These are phyloP conservation scores for Trichoderma oligosporum DNA, from an alignment of 2,329 filamentous ascomycete genomes.

Conservation along the genomic window DNA sequence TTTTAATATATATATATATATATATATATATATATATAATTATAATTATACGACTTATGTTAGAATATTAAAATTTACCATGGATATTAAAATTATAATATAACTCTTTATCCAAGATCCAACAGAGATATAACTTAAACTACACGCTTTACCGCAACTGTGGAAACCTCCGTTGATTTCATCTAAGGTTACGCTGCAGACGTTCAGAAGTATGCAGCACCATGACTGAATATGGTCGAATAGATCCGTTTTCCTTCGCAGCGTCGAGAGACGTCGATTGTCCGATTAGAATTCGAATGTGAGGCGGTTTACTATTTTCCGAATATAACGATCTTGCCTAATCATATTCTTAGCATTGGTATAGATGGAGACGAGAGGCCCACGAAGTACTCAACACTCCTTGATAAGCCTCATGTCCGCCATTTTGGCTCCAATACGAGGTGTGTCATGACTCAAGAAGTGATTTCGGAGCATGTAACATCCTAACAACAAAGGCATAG, in stretches of 20 bases:
- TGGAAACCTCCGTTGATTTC: background rate
- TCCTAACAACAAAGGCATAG: constrained; percentile 41
- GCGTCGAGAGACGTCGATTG: constrained; percentile 80
- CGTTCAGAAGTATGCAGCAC: background rate
- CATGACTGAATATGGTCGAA: constrained; percentile 47
- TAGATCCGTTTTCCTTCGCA: constrained; percentile 97
- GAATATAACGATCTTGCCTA: background rate
- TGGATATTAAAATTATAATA: too few relatives aligned
- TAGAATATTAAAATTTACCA: too few relatives aligned
- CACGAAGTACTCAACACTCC: constrained; percentile 60
- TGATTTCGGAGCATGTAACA: background rate
- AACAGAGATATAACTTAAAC: too few relatives aligned
- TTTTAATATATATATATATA: too few relatives aligned
- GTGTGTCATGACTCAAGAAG: constrained; percentile 37
- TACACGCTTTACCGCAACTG: too few relatives aligned
- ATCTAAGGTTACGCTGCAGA: background rate
- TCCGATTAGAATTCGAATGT: constrained; percentile 65
- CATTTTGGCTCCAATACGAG: constrained; percentile 83
- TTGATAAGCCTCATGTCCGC: constrained; percentile 74
- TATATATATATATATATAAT: too few relatives aligned
- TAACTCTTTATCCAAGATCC: too few relatives aligned
- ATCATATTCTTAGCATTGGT: constrained; percentile 41
- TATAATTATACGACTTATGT: too few relatives aligned
- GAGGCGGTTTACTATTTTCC: constrained; percentile 24
- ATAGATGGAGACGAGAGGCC: constrained; percentile 44